These are phyloP conservation scores for Hyphopichia fennica DNA, from an alignment of 1,139 yeast genomes.

Conservation along the genomic window DNA sequence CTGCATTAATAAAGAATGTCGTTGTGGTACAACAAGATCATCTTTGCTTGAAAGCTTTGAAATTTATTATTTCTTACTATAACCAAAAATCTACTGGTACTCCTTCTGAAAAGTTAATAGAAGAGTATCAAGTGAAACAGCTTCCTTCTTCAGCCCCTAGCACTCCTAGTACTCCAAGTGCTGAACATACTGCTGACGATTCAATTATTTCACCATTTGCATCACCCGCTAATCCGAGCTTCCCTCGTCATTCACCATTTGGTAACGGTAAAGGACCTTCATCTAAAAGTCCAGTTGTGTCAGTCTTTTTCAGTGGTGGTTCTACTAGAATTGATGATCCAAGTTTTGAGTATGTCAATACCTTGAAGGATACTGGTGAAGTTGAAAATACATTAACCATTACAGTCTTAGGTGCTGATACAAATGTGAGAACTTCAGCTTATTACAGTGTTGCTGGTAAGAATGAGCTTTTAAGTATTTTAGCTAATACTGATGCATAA, in stretches of 20 bases:
- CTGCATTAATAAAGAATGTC: slow-evolving; percentile 66
- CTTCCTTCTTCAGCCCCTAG: slow-evolving; percentile 14
- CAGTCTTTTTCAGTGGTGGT: slow-evolving; percentile 65
- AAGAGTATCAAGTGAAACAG: slow-evolving; percentile 21
- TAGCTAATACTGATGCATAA: slow-evolving; percentile 20
- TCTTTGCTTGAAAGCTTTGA: slow-evolving; percentile 52
- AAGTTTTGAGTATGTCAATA: slow-evolving; percentile 60
- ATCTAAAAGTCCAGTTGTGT: slow-evolving; percentile 19
- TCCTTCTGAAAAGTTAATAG: slow-evolving; percentile 19
- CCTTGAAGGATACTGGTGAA: slow-evolving; percentile 31
- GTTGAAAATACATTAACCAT: slow-evolving; percentile 56
- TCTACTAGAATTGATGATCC: slow-evolving; percentile 71
- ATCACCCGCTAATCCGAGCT: slow-evolving; percentile 4
- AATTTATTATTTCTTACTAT: slow-evolving; percentile 42
- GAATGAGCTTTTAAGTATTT: slow-evolving; percentile 65
- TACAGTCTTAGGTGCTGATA: slow-evolving; percentile 45
- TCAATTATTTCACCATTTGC: background rate
- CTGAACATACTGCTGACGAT: slow-evolving; percentile 4
- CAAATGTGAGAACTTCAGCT: slow-evolving; percentile 58
- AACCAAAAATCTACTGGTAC: slow-evolving; percentile 17
- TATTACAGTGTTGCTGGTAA: slow-evolving; percentile 71
- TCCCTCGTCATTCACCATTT: background rate
- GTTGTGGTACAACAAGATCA: slow-evolving; percentile 67
- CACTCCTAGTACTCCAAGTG: slow-evolving; percentile 14
- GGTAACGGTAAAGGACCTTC: background rate